Conservation (phyloP, 805 yeast species). For the Myxozyma geophila region DNA sequence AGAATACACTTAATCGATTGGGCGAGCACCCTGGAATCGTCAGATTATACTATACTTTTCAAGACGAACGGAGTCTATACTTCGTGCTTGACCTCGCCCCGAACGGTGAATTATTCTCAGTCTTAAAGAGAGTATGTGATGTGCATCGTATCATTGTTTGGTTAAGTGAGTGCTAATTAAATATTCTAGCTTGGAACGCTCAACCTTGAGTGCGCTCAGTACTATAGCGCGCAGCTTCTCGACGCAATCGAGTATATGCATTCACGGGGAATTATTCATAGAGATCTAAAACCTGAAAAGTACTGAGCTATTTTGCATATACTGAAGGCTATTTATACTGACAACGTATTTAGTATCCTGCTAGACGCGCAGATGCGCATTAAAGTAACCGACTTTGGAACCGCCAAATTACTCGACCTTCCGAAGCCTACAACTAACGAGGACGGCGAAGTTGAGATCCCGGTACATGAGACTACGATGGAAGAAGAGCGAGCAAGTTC, state of each 20-base stretch:
- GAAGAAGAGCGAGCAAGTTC: slow-evolving; percentile 52
- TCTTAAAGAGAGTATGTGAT: slow-evolving; percentile 59
- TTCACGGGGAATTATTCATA: slow-evolving; percentile 83
- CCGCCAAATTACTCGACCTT: slow-evolving; percentile 76
- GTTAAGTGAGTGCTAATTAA: background rate
- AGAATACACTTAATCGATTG: slow-evolving; percentile 80
- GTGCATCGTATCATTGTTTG: background rate
- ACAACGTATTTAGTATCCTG: slow-evolving; percentile 52
- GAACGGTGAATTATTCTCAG: slow-evolving; percentile 86
- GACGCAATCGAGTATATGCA: slow-evolving; percentile 92
- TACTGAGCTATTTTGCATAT: background rate
- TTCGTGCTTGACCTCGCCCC: slow-evolving; percentile 94
- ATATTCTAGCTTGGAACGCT: slow-evolving; percentile 59
- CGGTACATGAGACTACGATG: slow-evolving; percentile 1
- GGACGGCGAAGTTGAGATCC: background rate
- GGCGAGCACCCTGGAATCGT: slow-evolving; percentile 96
- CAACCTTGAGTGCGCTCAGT: slow-evolving; percentile 73
- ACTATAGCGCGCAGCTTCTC: slow-evolving; percentile 83
- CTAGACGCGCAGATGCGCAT: slow-evolving; percentile 83
- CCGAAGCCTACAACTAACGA: slow-evolving; percentile 17
- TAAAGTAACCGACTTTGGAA: slow-evolving; percentile 96
- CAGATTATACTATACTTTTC: slow-evolving; percentile 89
- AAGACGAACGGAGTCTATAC: slow-evolving; percentile 83
- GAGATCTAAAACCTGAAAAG: slow-evolving; percentile 95
- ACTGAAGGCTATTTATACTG: background rate